Evolutionary conservation across 2,329 filamentous ascomycete genomes (phyloP).

Genomic region (Hypoxylon sp.): DNA sequence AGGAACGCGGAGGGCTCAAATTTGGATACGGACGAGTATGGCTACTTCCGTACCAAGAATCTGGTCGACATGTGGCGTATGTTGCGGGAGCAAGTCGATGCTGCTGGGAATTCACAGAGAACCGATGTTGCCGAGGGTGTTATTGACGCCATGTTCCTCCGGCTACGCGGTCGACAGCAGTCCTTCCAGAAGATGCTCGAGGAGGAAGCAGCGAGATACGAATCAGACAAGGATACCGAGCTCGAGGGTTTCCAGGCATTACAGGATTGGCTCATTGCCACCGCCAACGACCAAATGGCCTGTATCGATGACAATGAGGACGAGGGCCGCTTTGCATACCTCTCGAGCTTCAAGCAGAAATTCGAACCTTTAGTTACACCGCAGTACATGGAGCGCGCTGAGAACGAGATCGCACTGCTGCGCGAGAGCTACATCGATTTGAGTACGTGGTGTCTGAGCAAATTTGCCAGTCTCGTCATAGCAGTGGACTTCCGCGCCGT

Average conservation of each 20-base stretch:
- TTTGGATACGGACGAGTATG: slow-evolving; percentile 88
- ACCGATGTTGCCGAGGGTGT: slow-evolving; percentile 95
- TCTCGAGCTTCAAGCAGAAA: slow-evolving; percentile 87
- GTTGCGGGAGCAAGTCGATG: slow-evolving; percentile 91
- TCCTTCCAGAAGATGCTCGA: slow-evolving; percentile 91
- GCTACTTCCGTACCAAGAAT: slow-evolving; percentile 92
- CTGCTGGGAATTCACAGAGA: slow-evolving; percentile 86
- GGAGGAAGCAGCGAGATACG: slow-evolving; percentile 84
- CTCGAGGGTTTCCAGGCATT: slow-evolving; percentile 81
- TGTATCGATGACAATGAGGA: slow-evolving; percentile 95
- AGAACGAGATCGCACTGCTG: slow-evolving; percentile 79
- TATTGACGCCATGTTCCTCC: slow-evolving; percentile 93
- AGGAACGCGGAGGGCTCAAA: slow-evolving; percentile 81
- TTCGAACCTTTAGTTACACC: slow-evolving; percentile 85
- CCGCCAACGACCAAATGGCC: slow-evolving; percentile 98
- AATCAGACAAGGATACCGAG: slow-evolving; percentile 67
- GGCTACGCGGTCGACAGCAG: slow-evolving; percentile 85
- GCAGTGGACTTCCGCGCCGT: slow-evolving; percentile 88
- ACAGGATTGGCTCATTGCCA: slow-evolving; percentile 96
- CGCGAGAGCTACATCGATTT: slow-evolving; percentile 96
- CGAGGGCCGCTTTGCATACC: slow-evolving; percentile 81
- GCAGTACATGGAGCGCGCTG: slow-evolving; percentile 82
- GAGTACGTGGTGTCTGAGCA: slow-evolving; percentile 90
- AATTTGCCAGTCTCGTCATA: slow-evolving; percentile 91
- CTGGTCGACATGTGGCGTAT: slow-evolving; percentile 97